A percentile compares a stretch with the other conserved stretches of the same genome.
These are phyloP conservation scores for Onygenales sp. DNA, from an alignment of 2,329 filamentous ascomycete species.

Conservation along the genomic window DNA sequence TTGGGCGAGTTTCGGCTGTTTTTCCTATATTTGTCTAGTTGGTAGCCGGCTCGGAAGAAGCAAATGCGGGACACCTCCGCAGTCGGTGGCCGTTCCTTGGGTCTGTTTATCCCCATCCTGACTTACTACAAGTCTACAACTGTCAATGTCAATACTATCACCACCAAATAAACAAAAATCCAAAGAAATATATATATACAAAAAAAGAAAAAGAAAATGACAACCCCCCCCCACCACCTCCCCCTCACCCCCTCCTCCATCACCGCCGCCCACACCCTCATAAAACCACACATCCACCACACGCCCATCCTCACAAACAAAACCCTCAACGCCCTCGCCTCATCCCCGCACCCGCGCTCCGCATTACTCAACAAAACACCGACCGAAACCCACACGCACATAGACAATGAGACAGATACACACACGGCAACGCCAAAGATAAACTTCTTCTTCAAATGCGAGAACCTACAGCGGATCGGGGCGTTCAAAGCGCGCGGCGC, in stretches of 20 bases:
- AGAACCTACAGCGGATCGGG: conserved; percentile 82
- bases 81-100: neutral
- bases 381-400: conserved; percentile 48
- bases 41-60: no score
- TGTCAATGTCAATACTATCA: no score
- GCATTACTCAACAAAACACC: conserved; percentile 42
- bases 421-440: conserved; percentile 44
- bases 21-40: neutral
- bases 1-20: neutral
- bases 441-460: conserved; percentile 86
- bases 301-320: conserved; percentile 76
- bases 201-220: conserved; percentile 25
- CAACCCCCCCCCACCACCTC: conserved; percentile 36
- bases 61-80: no score
- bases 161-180: neutral
- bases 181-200: no score
- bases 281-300: conserved; percentile 66
- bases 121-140: no score
- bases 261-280: conserved; percentile 59
- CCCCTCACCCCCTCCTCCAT: conserved; percentile 68
- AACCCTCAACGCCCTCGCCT: conserved; percentile 66
- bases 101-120: neutral
- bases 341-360: conserved; percentile 49
- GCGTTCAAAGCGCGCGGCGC: conserved; percentile 90
- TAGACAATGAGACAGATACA: conserved; percentile 22